phyloP scores from a whole-genome alignment of 2,329 filamentous ascomycete genomes.

The Xylariomycetidae sp. region DNA sequence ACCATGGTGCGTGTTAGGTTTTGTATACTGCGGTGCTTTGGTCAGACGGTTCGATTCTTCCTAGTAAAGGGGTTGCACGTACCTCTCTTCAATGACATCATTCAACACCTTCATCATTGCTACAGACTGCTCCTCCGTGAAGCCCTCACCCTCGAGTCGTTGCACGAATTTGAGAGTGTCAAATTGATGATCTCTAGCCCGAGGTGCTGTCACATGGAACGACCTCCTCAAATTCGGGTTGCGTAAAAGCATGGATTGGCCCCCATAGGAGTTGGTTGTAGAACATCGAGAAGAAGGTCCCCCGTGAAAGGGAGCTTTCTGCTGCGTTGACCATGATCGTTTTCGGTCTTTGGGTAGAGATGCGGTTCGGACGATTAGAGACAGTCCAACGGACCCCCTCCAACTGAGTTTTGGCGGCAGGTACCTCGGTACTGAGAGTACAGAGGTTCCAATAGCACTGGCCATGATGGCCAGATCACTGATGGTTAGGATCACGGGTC shows the following conservation, averaged over 20 bases:
- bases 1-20: conserved; percentile 98
- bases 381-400: conserved; percentile 29
- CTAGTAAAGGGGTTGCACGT: conserved; percentile 6
- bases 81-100: conserved; percentile 95
- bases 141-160: conserved; percentile 81
- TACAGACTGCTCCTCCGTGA: conserved; percentile 89
- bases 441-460: conserved; percentile 20
- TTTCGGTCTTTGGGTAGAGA: conserved; percentile 18
- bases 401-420: conserved; percentile 54
- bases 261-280: conserved; percentile 2
- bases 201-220: conserved; percentile 65
- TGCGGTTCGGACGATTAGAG: conserved; percentile 24
- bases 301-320: conserved; percentile 21
- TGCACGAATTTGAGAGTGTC: conserved; percentile 98
- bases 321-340: conserved; percentile 11
- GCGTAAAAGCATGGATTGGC: conserved; percentile 18
- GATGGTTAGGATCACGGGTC: too few species aligned
- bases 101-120: conserved; percentile 98
- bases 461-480: conserved; percentile 18
- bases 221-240: conserved; percentile 33
- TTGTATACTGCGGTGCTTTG: conserved; percentile 62
- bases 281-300: conserved; percentile 11
- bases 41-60: too few species aligned
- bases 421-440: conserved; percentile 46
- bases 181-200: conserved; percentile 82